phyloP scores from a whole-genome alignment of 257 asterid species.

The Ballota nigra region DNA sequence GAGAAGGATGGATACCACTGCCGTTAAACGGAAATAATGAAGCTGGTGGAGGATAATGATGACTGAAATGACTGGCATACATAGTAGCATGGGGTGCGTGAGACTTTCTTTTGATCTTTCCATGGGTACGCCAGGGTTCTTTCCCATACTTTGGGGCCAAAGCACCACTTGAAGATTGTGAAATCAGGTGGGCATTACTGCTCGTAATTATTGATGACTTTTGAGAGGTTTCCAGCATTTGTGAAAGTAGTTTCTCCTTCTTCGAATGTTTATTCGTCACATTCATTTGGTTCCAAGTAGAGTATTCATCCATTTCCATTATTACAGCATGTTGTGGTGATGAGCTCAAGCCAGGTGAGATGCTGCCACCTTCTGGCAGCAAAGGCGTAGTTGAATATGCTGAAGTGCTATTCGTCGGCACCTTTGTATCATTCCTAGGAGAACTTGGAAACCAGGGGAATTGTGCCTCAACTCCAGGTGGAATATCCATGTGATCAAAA shows the following conservation, averaged over 20 bases:
- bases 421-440: conserved; percentile 26
- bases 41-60: conserved; percentile 12
- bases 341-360: conserved; percentile 24
- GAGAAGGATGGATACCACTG: neutral
- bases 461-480: conserved; percentile 78
- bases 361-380: conserved; percentile 22
- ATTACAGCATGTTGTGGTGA: conserved; percentile 9
- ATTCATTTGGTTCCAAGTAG: conserved; percentile 23
- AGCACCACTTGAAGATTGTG: conserved; percentile 18
- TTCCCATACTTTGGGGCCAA: conserved; percentile 11
- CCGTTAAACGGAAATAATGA: neutral
- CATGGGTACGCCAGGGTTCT: conserved; percentile 19
- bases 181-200: conserved; percentile 20
- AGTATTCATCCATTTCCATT: conserved; percentile 3
- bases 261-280: conserved; percentile 16
- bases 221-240: conserved; percentile 23
- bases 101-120: conserved; percentile 34
- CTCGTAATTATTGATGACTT: conserved; percentile 29
- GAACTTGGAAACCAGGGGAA: conserved; percentile 62
- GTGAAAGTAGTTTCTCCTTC: conserved; percentile 28
- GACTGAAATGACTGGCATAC: conserved; percentile 2
- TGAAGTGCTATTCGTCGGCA: conserved; percentile 38
- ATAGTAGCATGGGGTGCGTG: neutral
- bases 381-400: conserved; percentile 26
- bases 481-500: conserved; percentile 73